Base-by-base conservation (phyloP, 1,284 basidiomycete genomes). In the Lignosus rhinocerotis region DNA sequence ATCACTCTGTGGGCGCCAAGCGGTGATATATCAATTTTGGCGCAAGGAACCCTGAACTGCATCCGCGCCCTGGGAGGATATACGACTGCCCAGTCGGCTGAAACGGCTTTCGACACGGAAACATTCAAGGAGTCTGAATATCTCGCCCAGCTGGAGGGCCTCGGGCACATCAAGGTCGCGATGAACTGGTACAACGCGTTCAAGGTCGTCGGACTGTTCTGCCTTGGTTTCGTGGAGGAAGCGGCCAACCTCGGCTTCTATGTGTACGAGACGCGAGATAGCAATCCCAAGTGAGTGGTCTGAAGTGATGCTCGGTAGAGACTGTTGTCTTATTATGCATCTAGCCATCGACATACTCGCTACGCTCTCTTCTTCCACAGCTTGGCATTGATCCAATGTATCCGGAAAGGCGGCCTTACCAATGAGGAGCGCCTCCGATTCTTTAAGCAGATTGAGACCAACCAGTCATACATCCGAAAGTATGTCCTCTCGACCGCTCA, bases 131-230 rank as follows among this genome's bases (percentile, higher is more conserved):
- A 90, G 67, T 69, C 61, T 4, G 78, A 83, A 25, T 88, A 82
- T 64, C 66, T 83, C 7, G 71, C 72, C 7, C 68, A 77, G 38
- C 72, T 84, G 1, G 67, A 75, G 16, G 68, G 70, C 14, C 78
- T 79, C 2, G 82, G 80, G 16, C 84, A 83, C 64, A 50, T 79
- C 6, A 71, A 77, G 19, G 72, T 87, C 17, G 78, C 80, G 1
- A 71, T 87, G 66, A 85, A 83, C 55, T 88, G 86, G 87, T 88
- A 86, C 65, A 81, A 86, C 63, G 76, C 84, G 17, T 85, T 84
- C 76, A 87, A 86, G 77, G 83, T 88, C 50, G 84, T 84, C 21
- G 82, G 78, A 33, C 76, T 83, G 46, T 88, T 81, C 66, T 85
- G 83, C 55, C 75, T 87, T 5, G 87, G 87, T 0, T 83, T 77